Percentiles rank a stretch among this genome's conserved stretches.
Evolutionary conservation across 2,329 filamentous ascomycete species (phyloP).

Genomic region (Chrysosporium queenslandicum): DNA sequence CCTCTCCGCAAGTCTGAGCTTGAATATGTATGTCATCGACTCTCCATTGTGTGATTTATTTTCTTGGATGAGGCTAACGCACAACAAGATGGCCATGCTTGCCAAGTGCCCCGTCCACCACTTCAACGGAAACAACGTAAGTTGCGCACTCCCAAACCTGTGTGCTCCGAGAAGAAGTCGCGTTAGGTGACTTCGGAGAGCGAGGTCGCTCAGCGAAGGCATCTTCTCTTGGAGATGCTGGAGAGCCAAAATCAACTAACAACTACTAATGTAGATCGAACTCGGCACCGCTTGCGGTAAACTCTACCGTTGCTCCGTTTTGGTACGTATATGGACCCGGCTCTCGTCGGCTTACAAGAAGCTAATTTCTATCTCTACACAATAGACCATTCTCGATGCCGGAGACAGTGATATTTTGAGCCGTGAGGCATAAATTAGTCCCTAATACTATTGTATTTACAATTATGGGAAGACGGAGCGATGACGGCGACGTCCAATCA

Average conservation of each 20-base stretch:
- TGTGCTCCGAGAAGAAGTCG: slow-evolving; percentile 17
- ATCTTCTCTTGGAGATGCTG: slow-evolving; percentile 11
- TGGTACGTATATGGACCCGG: slow-evolving; percentile 41
- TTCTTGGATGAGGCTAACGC: slow-evolving; percentile 2
- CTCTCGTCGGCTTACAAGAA: background rate
- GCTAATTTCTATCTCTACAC: background rate
- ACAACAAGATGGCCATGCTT: slow-evolving; percentile 67
- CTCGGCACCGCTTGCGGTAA: slow-evolving; percentile 97
- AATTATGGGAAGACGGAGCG: background rate
- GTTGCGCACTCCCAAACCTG: slow-evolving; percentile 36
- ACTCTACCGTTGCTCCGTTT: slow-evolving; percentile 95
- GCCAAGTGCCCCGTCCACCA: slow-evolving; percentile 94
- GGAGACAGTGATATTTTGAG: slow-evolving; percentile 97
- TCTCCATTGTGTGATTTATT: background rate
- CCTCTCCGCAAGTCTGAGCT: slow-evolving; percentile 96
- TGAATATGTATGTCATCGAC: slow-evolving; percentile 50
- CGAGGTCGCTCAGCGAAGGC: slow-evolving; percentile 16
- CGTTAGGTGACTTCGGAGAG: slow-evolving; percentile 19
- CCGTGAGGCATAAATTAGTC: slow-evolving; percentile 46
- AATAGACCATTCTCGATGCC: slow-evolving; percentile 68
- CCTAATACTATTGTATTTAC: slow-evolving; percentile 37
- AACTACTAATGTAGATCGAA: slow-evolving; percentile 61
- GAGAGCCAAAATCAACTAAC: slow-evolving; percentile 19
- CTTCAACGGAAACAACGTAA: slow-evolving; percentile 98
- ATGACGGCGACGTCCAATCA: background rate